phyloP scores from a whole-genome alignment of 352 stramenopile species.

The Pythium brassicae region DNA sequence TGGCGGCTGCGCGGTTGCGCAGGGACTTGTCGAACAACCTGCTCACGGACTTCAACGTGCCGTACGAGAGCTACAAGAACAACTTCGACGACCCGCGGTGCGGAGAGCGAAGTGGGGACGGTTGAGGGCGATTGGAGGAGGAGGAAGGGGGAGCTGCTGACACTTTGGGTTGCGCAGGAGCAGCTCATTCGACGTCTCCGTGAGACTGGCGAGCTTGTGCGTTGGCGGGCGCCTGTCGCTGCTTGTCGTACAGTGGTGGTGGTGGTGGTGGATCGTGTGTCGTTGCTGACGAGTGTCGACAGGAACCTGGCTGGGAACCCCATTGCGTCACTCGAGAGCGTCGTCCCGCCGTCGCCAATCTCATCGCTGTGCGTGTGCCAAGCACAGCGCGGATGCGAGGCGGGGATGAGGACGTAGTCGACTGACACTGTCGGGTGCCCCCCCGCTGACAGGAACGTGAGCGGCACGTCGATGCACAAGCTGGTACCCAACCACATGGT shows the following conservation, averaged over 20 bases:
- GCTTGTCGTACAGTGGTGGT: too few species aligned
- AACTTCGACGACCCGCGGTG: constrained; percentile 1
- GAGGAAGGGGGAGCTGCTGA: background rate
- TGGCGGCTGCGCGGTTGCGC: background rate
- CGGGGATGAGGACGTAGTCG: too few species aligned
- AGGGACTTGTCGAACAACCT: constrained; percentile 14
- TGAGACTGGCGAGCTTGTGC: too few species aligned
- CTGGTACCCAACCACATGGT: background rate
- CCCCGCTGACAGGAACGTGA: constrained; percentile 5
- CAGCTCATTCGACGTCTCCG: background rate
- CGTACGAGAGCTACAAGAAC: background rate
- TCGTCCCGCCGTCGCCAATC: constrained; percentile 4
- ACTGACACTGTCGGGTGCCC: background rate
- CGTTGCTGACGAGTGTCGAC: background rate
- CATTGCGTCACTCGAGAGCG: constrained; percentile 7
- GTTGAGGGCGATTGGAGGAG: too few species aligned
- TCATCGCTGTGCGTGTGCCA: constrained; percentile 6
- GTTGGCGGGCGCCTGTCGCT: too few species aligned
- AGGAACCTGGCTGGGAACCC: constrained; percentile 11
- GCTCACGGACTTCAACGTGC: constrained; percentile 11
- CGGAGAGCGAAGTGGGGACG: background rate
- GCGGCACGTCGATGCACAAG: background rate
- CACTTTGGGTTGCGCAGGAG: constrained; percentile 2
- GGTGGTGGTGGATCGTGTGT: too few species aligned
- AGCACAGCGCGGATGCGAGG: too few species aligned